These are phyloP conservation scores for Gypsophila paniculata DNA, from an alignment of 179 eudicot species.

Conservation along the genomic window DNA sequence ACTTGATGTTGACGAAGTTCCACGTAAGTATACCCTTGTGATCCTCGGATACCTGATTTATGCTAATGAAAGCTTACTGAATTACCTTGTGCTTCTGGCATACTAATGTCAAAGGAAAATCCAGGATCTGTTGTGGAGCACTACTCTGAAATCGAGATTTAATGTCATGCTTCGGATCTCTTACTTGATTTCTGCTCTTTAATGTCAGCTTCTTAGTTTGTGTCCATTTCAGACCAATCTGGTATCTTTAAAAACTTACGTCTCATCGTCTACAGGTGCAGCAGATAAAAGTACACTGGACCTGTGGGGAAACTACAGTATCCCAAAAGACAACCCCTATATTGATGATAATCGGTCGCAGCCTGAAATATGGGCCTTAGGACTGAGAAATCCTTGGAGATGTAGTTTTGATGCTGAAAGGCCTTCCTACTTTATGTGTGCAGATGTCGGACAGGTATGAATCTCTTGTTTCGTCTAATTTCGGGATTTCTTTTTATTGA, in stretches of 20 bases:
- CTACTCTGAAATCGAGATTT: too few species aligned
- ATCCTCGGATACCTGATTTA: too few species aligned
- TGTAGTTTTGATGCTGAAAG: slow-evolving; percentile 83
- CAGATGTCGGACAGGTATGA: slow-evolving; percentile 78
- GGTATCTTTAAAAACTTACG: not conserved
- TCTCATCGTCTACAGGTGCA: slow-evolving; percentile 36
- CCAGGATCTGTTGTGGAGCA: too few species aligned
- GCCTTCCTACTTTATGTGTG: slow-evolving; percentile 75
- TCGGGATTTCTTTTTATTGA: not conserved
- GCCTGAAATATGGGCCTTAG: slow-evolving; percentile 83
- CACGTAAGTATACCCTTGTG: slow-evolving; percentile 47
- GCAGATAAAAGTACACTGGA: slow-evolving; percentile 41
- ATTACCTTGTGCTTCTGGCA: too few species aligned
- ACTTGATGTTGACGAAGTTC: slow-evolving; percentile 54
- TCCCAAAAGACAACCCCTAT: slow-evolving; percentile 83
- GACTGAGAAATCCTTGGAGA: slow-evolving; percentile 83
- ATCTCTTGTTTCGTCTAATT: not conserved
- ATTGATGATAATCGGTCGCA: slow-evolving; percentile 44
- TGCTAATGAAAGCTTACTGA: too few species aligned
- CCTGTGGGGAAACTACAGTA: slow-evolving; percentile 83
- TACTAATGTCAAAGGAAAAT: too few species aligned
- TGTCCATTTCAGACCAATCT: not conserved
- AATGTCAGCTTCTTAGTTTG: not conserved
- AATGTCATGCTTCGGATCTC: too few species aligned
- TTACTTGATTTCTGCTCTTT: too few species aligned